These are phyloP conservation scores for Euphrasia confusa DNA, from an alignment of 257 asterid species.

Conservation along the genomic window DNA sequence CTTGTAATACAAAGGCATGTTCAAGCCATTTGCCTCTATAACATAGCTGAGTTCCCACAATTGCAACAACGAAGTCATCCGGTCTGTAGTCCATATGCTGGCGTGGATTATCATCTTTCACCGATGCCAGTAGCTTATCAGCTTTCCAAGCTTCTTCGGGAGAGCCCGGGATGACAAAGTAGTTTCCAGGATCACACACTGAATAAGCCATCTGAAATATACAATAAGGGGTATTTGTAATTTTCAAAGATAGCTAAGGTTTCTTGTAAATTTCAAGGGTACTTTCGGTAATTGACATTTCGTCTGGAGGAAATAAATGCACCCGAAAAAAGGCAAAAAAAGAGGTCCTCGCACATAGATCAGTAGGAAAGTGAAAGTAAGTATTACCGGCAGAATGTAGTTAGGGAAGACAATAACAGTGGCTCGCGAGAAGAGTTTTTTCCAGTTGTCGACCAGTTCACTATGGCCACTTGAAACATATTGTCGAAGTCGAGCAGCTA, in stretches of 20 bases:
- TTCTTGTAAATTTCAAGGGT: neutral
- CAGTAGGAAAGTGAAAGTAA: neutral
- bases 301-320: neutral
- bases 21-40: slow-evolving; percentile 88
- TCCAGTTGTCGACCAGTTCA: slow-evolving; percentile 66
- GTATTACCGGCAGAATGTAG: slow-evolving; percentile 72
- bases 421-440: slow-evolving; percentile 68
- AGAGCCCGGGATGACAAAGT: slow-evolving; percentile 82
- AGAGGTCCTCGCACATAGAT: no score
- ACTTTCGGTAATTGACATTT: neutral
- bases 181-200: slow-evolving; percentile 78
- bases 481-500: slow-evolving; percentile 54
- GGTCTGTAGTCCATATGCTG: slow-evolving; percentile 35
- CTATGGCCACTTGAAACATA: slow-evolving; percentile 50
- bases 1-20: slow-evolving; percentile 76
- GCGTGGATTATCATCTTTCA: slow-evolving; percentile 34
- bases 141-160: slow-evolving; percentile 67
- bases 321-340: neutral
- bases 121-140: slow-evolving; percentile 32
- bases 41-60: slow-evolving; percentile 70
- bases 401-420: slow-evolving; percentile 80
- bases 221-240: neutral
- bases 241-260: neutral
- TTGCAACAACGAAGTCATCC: slow-evolving; percentile 51
- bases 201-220: slow-evolving; percentile 72